Evolutionary conservation across 805 yeast species (phyloP), one percentile per base, ranked within the genome.

Genomic region (Candida gorgasii): DNA sequence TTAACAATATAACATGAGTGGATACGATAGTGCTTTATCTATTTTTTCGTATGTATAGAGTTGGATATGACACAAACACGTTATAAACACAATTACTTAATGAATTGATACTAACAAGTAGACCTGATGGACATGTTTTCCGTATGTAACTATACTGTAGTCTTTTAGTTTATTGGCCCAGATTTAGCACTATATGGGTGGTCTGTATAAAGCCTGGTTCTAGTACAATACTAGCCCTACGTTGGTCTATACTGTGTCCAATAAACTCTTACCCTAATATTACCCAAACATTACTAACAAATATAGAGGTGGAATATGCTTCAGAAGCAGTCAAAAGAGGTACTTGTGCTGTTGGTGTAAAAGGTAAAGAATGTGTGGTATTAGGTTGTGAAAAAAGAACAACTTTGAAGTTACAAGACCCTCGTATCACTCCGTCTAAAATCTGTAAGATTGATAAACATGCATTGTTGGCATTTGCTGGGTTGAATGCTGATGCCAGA

Each of bases 91-190:
- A 30, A 6, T 17, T 17, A 15, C 15, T 29, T 29, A 16, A 12
- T 6, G 33, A 29, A 8, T 22, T 14, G 20, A 23, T 54, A 58
- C 67, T 62, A 59, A 73, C 78, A 35, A 19, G n/a, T 53, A 86
- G 93, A 66, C 99, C 99, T 52, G 99, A 92, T 71, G 99, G 99
- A 47, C 97, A 92, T 64, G 96, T 92, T 62, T 92, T 92, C 75
- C 99, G 84, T 79, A 76, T 47, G 83, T 76, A 34, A 20, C 28
- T 7, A 6, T 22, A 22, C n/a, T n/a, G n/a, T n/a, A n/a, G n/a
- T n/a, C n/a, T n/a, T n/a, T n/a, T n/a, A n/a, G n/a, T n/a, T n/a
- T n/a, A n/a, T n/a, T n/a, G n/a, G n/a, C n/a, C n/a, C n/a, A n/a
- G n/a, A 9, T 9, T 30, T 9, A 30, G 11, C 20, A 9, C 8